Base-by-base conservation (phyloP, 2,329 filamentous ascomycete genomes). In the Ophiostoma fasciatum region DNA sequence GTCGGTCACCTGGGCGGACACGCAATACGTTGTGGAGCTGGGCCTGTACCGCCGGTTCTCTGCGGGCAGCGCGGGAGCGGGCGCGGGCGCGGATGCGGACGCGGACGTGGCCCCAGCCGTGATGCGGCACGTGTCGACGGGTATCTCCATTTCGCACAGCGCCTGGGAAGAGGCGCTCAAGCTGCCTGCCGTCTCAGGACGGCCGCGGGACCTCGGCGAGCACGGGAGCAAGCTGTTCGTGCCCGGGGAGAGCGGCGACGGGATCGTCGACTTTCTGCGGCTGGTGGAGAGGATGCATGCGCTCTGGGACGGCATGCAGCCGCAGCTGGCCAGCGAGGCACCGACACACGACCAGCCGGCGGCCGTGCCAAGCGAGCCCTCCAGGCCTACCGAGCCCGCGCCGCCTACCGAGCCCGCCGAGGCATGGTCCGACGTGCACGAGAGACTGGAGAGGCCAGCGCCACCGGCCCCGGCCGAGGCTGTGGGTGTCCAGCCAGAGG, bases 41-140 rank as follows among this genome's bases (percentile, higher is more conserved):
- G 43, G 49, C 7, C 43, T 59, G 14, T 53, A 54, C 38, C 54
- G 53, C 21, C 46, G 51, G 15, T 59, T 56, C n/a, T n/a, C n/a
- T n/a, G n/a, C n/a, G n/a, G n/a, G n/a, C n/a, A n/a, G n/a, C n/a
- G n/a, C n/a, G n/a, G n/a, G n/a, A n/a, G n/a, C n/a, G n/a, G n/a
- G n/a, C n/a, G n/a, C n/a, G n/a, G n/a, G n/a, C n/a, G n/a, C n/a
- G n/a, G n/a, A n/a, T n/a, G n/a, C n/a, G n/a, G n/a, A n/a, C n/a
- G n/a, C n/a, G n/a, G n/a, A n/a, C n/a, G n/a, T n/a, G n/a, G n/a
- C n/a, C n/a, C n/a, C n/a, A n/a, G n/a, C n/a, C n/a, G n/a, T n/a
- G n/a, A n/a, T n/a, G n/a, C n/a, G 43, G 49, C 7, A 43, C 58
- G 14, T 53, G 54, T 38, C 54, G 53, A 19, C 46, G 51, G 15